Evolutionary conservation across 2,329 filamentous ascomycete genomes (phyloP), one percentile per base, ranked within the genome.

Genomic region (Dothideomycetes sp.): DNA sequence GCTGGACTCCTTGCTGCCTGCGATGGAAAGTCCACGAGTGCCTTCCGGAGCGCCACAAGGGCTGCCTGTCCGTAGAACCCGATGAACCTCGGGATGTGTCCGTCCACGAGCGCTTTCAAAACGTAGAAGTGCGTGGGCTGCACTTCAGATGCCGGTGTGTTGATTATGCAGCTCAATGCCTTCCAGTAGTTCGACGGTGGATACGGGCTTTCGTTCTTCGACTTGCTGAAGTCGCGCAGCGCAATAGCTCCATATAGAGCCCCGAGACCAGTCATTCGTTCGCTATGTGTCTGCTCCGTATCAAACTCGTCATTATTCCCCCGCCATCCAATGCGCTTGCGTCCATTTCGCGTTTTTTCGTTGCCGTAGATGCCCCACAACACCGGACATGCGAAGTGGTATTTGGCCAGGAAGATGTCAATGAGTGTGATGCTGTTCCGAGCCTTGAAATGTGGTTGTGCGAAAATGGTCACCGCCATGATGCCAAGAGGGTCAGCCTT

Each of bases 321-420:
- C n/a, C n/a, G n/a, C 85, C 86, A 94, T 1, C 85, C 86, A 2
- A 94, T 61, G n/a, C 73, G 70, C 14, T 61, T 49, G 10, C 79
- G 73, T 1, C 85, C 86, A 9, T 68, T 66, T 34, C 77, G 72
- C 1, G 79, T 93, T 45, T 71, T 78, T 56, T 94, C 85, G 45
- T 69, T 77, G 17, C 85, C 88, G 32, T 76, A 72, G 47, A 88
- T 76, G 14, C 89, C 89, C 56, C 93, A 96, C 1, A 98, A 67
- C 2, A 87, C 79, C 0, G 91, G 89, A 52, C 86, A 94, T 3
- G 76, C 70, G 12, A 83, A 69, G 44, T 87, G 78, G 52, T 84
- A 83, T 59, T 96, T 95, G 40, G 88, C 81, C 52, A 94, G 80
- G 19, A 96, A 69, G 43, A 96, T 84, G 55, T 93, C 84, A 38